Evolutionary conservation across 108 stramenopile genomes (phyloP).

Genomic region (Stephanodiscus triporus): DNA sequence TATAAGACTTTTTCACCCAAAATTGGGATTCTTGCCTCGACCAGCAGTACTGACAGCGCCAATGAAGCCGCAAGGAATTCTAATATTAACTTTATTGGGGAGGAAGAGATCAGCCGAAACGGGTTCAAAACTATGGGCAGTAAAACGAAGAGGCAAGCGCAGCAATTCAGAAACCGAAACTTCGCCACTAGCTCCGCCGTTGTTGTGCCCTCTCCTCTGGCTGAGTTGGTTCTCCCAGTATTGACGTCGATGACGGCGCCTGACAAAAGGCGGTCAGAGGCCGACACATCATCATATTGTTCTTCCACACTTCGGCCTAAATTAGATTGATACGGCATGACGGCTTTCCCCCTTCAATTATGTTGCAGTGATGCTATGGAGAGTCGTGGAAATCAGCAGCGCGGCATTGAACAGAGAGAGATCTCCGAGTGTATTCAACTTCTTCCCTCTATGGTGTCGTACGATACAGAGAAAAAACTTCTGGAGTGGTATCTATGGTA

Average conservation of each 20-base stretch:
- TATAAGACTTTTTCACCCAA: conserved; percentile 22
- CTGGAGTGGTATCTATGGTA: no score
- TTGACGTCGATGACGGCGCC: conserved; percentile 10
- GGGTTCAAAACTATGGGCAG: conserved; percentile 29
- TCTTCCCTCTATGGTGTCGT: no score
- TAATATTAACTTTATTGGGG: conserved; percentile 16
- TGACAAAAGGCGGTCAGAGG: neutral
- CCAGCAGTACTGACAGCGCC: conserved; percentile 12
- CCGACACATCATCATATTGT: neutral
- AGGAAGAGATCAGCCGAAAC: conserved; percentile 13
- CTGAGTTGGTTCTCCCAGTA: conserved; percentile 24
- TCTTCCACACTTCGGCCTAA: neutral
- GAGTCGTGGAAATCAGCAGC: no score
- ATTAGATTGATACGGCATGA: conserved; percentile 2
- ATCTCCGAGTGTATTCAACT: no score
- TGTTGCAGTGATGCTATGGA: no score
- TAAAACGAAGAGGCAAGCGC: conserved; percentile 19
- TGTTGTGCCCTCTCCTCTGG: conserved; percentile 36
- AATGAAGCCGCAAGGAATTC: conserved; percentile 10
- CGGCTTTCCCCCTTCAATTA: neutral
- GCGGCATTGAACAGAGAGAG: no score
- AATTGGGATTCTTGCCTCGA: conserved; percentile 28
- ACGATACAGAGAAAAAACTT: no score
- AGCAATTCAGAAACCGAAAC: conserved; percentile 30
- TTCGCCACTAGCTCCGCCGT: conserved; percentile 26